Evolutionary conservation across 441 rosid genomes (phyloP), one percentile per base, ranked within the genome.

Genomic region (Bocquillonia castaneifolia): DNA sequence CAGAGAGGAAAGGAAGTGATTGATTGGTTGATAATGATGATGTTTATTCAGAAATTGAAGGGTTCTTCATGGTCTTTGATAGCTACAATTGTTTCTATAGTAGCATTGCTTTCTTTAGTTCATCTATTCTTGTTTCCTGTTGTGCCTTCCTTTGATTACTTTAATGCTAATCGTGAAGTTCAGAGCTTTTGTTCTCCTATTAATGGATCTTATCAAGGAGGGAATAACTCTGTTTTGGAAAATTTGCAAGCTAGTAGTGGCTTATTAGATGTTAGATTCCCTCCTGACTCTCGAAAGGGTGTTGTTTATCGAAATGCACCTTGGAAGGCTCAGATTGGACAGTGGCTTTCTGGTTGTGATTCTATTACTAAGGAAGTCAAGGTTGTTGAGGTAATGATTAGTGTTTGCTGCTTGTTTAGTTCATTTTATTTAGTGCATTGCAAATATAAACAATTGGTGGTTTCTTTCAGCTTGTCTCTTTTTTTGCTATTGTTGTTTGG

Each of bases 291-390:
- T 66, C 94, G 83, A 58, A 73, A 79, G 18, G 96, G 88, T 2
- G 91, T 89, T 34, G 80, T 85, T 57, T 89, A 89, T 79, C 83
- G 80, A 31, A 81, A 89, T 68, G 92, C 95, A 32, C 90, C 97
- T 0, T 93, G 99, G 99, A 93, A 88, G 76, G 85, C 91, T 20
- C 80, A 78, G 73, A 85, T 89, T 28, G 99, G 97, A 9, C 86
- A 80, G 63, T 91, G 99, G 99, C 95, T 93, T 72, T 89, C 92
- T 73, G 84, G 89, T 40, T 93, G 97, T 72, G 88, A 93, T 81
- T 77, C 85, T 3, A 70, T 82, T 67, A 64, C 78, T 7, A 72
- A 75, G 61, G 92, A 84, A 72, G 85, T 84, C 71, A 77, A 74
- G 61, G 68, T 91, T 61, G 52, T 63, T 37, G 99, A 91, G 87